These are phyloP conservation scores for Solanum peruvianum DNA, from an alignment of 257 asterid genomes.

Conservation along the genomic window DNA sequence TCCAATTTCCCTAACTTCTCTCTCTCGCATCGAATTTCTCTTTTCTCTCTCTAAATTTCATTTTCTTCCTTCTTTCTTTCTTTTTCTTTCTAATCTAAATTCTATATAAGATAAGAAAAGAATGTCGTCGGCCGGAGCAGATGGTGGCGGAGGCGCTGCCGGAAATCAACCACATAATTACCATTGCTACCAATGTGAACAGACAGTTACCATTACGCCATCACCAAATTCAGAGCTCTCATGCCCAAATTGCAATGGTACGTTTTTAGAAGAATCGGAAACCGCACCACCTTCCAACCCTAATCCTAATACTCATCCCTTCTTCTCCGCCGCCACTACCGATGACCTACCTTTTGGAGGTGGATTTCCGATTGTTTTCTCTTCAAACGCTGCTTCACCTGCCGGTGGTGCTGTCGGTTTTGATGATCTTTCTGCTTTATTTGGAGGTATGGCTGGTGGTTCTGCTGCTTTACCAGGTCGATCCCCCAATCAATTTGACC, in stretches of 20 bases:
- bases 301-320: conserved; percentile 3
- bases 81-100: not conserved
- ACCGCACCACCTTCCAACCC: conserved; percentile 26
- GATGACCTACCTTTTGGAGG: conserved; percentile 22
- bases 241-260: conserved; percentile 69
- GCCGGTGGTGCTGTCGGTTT: conserved; percentile 14
- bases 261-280: conserved; percentile 60
- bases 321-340: conserved; percentile 9
- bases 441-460: conserved; percentile 3
- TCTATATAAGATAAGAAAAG: not conserved
- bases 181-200: conserved; percentile 64
- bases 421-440: conserved; percentile 8
- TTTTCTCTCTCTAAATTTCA: not conserved
- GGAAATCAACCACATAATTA: conserved; percentile 11
- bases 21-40: not conserved
- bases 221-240: conserved; percentile 46
- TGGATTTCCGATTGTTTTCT: conserved; percentile 5
- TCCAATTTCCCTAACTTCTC: not conserved
- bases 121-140: conserved; percentile 4
- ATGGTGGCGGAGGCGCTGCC: not conserved
- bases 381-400: conserved; percentile 22
- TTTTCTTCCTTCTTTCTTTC: not conserved
- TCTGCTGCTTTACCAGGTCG: conserved; percentile 5
- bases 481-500: conserved; percentile 54
- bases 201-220: conserved; percentile 29